Evolutionary conservation across 2,329 filamentous ascomycete genomes (phyloP).

Genomic region (Hypoxylon sp.): DNA sequence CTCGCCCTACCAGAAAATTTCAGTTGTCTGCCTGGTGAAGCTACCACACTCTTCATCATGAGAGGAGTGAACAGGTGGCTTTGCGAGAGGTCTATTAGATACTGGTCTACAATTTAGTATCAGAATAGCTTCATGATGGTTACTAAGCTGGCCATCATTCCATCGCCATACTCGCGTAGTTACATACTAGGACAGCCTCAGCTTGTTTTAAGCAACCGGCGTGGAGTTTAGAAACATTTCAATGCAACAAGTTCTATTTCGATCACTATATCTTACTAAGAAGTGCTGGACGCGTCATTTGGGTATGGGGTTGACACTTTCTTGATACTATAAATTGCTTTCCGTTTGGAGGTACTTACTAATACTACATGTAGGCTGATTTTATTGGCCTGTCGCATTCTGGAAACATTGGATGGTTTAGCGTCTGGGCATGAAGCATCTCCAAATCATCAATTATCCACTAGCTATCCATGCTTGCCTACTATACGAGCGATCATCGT

Average conservation of each 20-base stretch:
- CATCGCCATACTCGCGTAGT: neutral
- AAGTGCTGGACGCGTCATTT: conserved; percentile 1
- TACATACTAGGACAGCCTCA: neutral
- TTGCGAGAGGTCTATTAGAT: neutral
- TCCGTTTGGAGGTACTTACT: conserved; percentile 17
- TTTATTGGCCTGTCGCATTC: conserved; percentile 3
- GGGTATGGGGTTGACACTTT: conserved; percentile 8
- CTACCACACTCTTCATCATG: neutral
- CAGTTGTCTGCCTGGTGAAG: neutral
- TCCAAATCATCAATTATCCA: conserved; percentile 9
- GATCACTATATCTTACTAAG: conserved; percentile 11
- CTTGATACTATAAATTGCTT: conserved; percentile 1
- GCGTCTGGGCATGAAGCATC: conserved; percentile 19
- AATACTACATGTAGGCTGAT: conserved; percentile 6
- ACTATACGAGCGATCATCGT: conserved; percentile 13
- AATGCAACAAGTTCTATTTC: conserved; percentile 14
- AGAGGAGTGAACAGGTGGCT: neutral
- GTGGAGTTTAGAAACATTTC: conserved; percentile 32
- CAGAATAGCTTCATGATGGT: conserved; percentile 8
- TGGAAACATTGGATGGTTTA: neutral
- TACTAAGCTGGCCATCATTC: neutral
- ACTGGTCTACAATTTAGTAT: conserved; percentile 3
- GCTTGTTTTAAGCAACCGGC: conserved; percentile 28
- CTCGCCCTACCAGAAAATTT: neutral
- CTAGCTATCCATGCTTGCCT: neutral